phyloP scores from a whole-genome alignment of 805 yeast genomes.

The Candida arabinofermentans region DNA sequence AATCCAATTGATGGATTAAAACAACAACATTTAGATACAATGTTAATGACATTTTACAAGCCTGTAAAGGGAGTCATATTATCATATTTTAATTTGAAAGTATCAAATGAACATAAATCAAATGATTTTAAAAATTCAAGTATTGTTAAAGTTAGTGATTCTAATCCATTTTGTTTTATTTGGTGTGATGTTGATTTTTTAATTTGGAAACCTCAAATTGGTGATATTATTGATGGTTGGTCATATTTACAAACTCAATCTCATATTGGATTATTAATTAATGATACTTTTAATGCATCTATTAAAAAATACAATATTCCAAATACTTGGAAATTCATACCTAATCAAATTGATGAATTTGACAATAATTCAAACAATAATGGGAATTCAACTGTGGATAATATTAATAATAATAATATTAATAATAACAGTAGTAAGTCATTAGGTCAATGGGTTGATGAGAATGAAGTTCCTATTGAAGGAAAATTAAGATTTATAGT shows the following conservation, averaged over 20 bases:
- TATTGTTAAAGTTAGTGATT: conserved; percentile 68
- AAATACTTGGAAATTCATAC: conserved; percentile 78
- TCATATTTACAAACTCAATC: conserved; percentile 91
- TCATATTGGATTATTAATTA: conserved; percentile 85
- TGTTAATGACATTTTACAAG: conserved; percentile 76
- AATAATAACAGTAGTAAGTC: conserved; percentile 34
- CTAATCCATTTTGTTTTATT: conserved; percentile 81
- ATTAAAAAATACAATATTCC: conserved; percentile 86
- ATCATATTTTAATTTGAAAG: conserved; percentile 64
- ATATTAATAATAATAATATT: conserved; percentile 21
- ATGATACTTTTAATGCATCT: conserved; percentile 93
- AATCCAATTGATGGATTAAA: conserved; percentile 76
- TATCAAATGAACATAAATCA: conserved; percentile 39
- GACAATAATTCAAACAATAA: conserved; percentile 21
- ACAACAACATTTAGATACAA: conserved; percentile 84
- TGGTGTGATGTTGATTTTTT: conserved; percentile 84
- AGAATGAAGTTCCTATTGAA: conserved; percentile 65
- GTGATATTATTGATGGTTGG: conserved; percentile 83
- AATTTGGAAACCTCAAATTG: conserved; percentile 88
- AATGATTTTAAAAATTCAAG: conserved; percentile 37
- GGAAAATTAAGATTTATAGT: conserved; percentile 79
- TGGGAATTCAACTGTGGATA: too few species aligned
- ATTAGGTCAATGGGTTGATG: conserved; percentile 87
- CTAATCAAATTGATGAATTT: conserved; percentile 65
- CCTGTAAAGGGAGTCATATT: conserved; percentile 79